Conservation (phyloP, 2,329 filamentous ascomycete genomes). For the Sphaerulina vaccinii region DNA sequence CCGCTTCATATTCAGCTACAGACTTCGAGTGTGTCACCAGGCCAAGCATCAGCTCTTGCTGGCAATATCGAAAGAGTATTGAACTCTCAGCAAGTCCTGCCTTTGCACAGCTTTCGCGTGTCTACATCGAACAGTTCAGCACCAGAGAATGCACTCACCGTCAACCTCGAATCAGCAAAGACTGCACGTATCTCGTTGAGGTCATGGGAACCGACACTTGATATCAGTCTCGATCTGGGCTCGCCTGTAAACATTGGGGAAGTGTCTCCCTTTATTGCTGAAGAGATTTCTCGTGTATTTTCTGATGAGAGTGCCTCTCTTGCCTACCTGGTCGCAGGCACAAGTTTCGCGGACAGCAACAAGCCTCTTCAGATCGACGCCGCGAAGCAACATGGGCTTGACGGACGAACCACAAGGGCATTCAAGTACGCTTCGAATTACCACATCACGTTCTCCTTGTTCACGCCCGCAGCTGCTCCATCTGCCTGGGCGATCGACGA, state of each 20-base stretch:
- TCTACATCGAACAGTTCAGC: constrained; percentile 15
- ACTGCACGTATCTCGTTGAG: constrained; percentile 47
- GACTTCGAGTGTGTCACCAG: constrained; percentile 50
- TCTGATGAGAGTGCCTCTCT: constrained; percentile 86
- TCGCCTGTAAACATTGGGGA: constrained; percentile 63
- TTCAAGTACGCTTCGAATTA: constrained; percentile 92
- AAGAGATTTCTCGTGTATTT: constrained; percentile 74
- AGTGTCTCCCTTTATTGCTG: constrained; percentile 74
- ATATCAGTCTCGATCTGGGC: constrained; percentile 72
- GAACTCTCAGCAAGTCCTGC: constrained; percentile 83
- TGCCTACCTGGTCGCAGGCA: constrained; percentile 34
- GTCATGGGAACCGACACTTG: constrained; percentile 67
- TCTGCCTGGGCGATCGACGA: constrained; percentile 89
- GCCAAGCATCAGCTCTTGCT: constrained; percentile 58
- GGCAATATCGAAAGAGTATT: constrained; percentile 81
- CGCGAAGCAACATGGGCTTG: constrained; percentile 48
- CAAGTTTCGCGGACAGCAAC: constrained; percentile 26
- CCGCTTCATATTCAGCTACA: constrained; percentile 79
- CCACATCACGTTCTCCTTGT: constrained; percentile 92
- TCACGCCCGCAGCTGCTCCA: constrained; percentile 73
- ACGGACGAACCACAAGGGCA: constrained; percentile 72
- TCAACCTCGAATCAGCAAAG: constrained; percentile 47
- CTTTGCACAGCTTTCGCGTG: constrained; percentile 76
- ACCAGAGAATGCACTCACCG: constrained; percentile 58
- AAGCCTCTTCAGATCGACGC: constrained; percentile 35